Evolutionary conservation across 1,284 basidiomycete genomes (phyloP).

Genomic region (Lentinula novae-zelandiae): DNA sequence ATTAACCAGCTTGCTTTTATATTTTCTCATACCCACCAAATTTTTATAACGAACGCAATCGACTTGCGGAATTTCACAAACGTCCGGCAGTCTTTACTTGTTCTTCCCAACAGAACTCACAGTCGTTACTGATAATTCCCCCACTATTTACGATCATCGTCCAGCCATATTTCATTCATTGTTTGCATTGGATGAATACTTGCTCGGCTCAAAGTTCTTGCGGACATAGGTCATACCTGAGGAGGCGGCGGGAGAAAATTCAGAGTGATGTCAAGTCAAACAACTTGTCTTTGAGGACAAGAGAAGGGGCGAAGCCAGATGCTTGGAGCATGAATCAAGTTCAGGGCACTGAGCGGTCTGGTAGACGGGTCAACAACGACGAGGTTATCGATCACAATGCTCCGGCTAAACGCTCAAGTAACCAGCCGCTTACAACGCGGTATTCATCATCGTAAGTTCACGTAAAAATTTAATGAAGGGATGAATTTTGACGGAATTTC

Average conservation of each 20-base stretch:
- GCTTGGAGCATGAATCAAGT: background rate
- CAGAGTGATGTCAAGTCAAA: background rate
- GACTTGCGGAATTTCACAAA: background rate
- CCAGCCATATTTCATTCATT: too few relatives aligned
- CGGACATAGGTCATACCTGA: background rate
- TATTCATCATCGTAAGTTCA: background rate
- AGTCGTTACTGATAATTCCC: background rate
- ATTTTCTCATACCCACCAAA: background rate
- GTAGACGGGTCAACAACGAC: background rate
- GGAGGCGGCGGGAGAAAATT: background rate
- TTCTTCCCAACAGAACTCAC: background rate
- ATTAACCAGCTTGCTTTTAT: background rate
- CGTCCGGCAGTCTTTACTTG: conserved; percentile 1
- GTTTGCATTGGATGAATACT: background rate
- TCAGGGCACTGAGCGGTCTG: background rate
- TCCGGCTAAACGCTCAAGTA: background rate
- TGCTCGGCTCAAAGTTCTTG: background rate
- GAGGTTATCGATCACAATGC: background rate
- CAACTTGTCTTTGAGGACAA: background rate
- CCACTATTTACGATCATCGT: background rate
- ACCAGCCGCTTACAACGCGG: background rate
- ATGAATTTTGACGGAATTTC: background rate
- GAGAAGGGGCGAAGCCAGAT: background rate
- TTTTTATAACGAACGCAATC: conserved; percentile 1
- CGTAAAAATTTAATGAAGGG: background rate